Evolutionary conservation across 2,329 filamentous ascomycete genomes (phyloP), one percentile per base, ranked within the genome.

Genomic region (Microsporum canis): DNA sequence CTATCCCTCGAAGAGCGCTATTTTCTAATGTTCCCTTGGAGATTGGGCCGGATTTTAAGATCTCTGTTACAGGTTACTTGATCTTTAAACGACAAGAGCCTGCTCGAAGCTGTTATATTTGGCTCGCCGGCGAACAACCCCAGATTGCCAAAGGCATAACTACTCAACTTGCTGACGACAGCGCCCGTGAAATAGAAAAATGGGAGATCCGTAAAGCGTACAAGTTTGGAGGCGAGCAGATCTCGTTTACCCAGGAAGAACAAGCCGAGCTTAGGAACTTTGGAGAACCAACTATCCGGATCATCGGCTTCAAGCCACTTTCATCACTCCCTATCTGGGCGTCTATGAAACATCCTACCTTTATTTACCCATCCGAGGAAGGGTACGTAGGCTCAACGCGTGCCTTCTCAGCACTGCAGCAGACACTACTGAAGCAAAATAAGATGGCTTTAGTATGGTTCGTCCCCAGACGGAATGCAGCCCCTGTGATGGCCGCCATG

Each of bases 31-130:
- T 96, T n/a, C 84, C 89, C 0, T 82, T 99, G 61, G 91, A 97
- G 71, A 82, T 99, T 60, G 91, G 88, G 0, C 91, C 92, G 0
- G 85, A 85, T 0, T 77, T 99, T 29, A 85, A 81, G 49, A 96
- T 99, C 60, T 91, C 91, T 0, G 87, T 99, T 43, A 96, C 95
- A 69, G 94, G 94, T 4, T 99, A 92, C 76, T 89, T 95, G 58
- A 77, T 96, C 10, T 81, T 96, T 60, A 92, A 96, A 68, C 84
- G 85, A 51, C 92, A 97, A 71, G 83, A 84, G 57, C 88, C 90
- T 10, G 87, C 87, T 3, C 82, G 91, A 58, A 94, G 84, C 47
- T 92, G 88, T 69, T 97, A 91, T 69, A 84, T 99, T 64, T 97
- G 88, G 82, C 79, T 94, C 0, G 88, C 88, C 27, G 89, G 88